Evolutionary conservation across 495 filamentous ascomycete species (phyloP), one percentile per base, ranked within the genome.

Genomic region (Penicillium silybi): DNA sequence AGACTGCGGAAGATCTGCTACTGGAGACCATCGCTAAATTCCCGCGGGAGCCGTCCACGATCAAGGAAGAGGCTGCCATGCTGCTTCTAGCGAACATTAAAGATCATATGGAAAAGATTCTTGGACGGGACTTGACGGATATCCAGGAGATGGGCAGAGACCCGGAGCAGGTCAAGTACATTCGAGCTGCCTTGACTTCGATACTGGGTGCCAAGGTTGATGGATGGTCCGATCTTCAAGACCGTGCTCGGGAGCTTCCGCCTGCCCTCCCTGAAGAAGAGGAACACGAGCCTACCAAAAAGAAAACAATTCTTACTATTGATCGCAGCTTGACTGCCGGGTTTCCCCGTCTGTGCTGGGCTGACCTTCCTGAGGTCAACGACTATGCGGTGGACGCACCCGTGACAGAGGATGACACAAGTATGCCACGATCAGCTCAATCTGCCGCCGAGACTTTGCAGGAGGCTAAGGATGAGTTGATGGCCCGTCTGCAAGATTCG

Each of bases 401-500:
- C 9, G 64, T 77, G 2, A 71, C 65, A 17, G 70, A 74, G 2
- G 76, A 79, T 34, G 79, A 81, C 52, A 78, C 69, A 5, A 71
- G 65, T 52, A 76, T 78, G 65, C 70, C 77, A 6, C 74, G 77
- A n/a, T 76, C 75, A 22, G 69, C 76, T n/a, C 71, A 79, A 41
- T 80, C 78, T 10, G 79, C 79, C 10, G 78, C 77, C 13, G 70
- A 76, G 37, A 80, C 74, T 3, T 63, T 82, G 27, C 76, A 80
- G 56, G 72, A 74, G 46, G 79, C 79, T 11, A 82, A 82, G 51
- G 74, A 81, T 64, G 71, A 87, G 70, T 56, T 86, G 37, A 80
- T 81, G 78, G 74, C 75, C 38, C 71, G 79, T 16, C 59, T 81
- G 9, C 76, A 79, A 41, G 76, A 81, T 40, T 54, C 74, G 15